Evolutionary conservation across 2,329 filamentous ascomycete genomes (phyloP).

Genomic region (Calonectria montana): DNA sequence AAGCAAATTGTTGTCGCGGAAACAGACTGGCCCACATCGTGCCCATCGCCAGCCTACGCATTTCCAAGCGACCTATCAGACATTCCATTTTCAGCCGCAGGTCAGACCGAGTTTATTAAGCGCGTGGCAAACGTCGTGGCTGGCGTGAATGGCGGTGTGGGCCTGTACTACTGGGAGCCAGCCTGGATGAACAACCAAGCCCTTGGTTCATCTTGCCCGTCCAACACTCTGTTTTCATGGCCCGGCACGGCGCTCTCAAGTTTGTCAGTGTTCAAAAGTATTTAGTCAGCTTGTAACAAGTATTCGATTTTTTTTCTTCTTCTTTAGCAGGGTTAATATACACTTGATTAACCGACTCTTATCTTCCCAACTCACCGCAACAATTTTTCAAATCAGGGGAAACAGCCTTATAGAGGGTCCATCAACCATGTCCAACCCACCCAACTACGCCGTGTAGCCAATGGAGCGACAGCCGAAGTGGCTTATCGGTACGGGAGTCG

Average conservation of each 20-base stretch:
- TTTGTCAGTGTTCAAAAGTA: slow-evolving; percentile 64
- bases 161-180: slow-evolving; percentile 81
- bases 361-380: not conserved
- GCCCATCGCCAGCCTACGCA: slow-evolving; percentile 65
- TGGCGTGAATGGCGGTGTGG: slow-evolving; percentile 64
- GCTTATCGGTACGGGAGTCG: not conserved
- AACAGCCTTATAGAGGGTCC: not conserved
- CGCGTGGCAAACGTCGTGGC: slow-evolving; percentile 67
- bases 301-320: too few relatives aligned
- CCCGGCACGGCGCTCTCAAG: slow-evolving; percentile 67
- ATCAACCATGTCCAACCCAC: not conserved
- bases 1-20: slow-evolving; percentile 78
- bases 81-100: slow-evolving; percentile 72
- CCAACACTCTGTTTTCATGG: slow-evolving; percentile 71
- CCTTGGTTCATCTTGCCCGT: slow-evolving; percentile 73
- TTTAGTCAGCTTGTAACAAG: slow-evolving; percentile 46
- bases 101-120: slow-evolving; percentile 72
- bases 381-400: not conserved
- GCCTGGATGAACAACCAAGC: slow-evolving; percentile 75
- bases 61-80: slow-evolving; percentile 70
- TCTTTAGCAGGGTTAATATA: not conserved
- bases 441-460: not conserved
- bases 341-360: not conserved
- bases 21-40: slow-evolving; percentile 76
- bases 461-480: not conserved